These are phyloP conservation scores for Pyricularia sp. DNA, from an alignment of 2,329 filamentous ascomycete genomes.

Conservation along the genomic window DNA sequence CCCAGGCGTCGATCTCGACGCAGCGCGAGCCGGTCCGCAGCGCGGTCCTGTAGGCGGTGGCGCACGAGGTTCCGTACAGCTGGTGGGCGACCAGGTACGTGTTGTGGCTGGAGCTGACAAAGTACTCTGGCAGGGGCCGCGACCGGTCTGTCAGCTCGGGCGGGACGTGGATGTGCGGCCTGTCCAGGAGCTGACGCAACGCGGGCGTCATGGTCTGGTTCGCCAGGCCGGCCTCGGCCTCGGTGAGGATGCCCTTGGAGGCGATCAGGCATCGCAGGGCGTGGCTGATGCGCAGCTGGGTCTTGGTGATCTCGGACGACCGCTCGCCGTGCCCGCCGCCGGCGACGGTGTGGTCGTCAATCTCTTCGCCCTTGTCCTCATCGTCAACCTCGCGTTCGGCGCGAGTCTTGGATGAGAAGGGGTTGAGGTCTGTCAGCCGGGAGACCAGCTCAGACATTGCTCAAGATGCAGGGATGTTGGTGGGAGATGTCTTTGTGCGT, in stretches of 20 bases:
- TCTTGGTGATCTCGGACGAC: constrained; percentile 31
- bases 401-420: background rate
- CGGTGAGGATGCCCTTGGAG: constrained; percentile 34
- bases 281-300: constrained; percentile 44
- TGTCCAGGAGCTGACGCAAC: constrained; percentile 38
- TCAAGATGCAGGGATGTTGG: background rate
- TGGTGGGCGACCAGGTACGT: constrained; percentile 61
- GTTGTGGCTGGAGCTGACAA: constrained; percentile 61
- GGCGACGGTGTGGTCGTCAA: constrained; percentile 37
- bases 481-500: background rate
- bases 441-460: constrained; percentile 1
- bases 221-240: constrained; percentile 30
- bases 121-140: constrained; percentile 54
- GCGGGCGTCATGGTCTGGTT: constrained; percentile 23
- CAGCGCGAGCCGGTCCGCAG: constrained; percentile 52
- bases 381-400: constrained; percentile 13
- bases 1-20: constrained; percentile 65
- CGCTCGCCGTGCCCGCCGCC: constrained; percentile 41
- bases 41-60: constrained; percentile 49
- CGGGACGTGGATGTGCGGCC: constrained; percentile 45
- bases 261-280: constrained; percentile 43
- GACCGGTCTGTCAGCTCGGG: constrained; percentile 39
- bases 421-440: background rate
- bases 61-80: constrained; percentile 49
- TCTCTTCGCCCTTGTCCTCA: constrained; percentile 39